phyloP scores from a whole-genome alignment of 257 asterid species.

The Euphrasia confusa region DNA sequence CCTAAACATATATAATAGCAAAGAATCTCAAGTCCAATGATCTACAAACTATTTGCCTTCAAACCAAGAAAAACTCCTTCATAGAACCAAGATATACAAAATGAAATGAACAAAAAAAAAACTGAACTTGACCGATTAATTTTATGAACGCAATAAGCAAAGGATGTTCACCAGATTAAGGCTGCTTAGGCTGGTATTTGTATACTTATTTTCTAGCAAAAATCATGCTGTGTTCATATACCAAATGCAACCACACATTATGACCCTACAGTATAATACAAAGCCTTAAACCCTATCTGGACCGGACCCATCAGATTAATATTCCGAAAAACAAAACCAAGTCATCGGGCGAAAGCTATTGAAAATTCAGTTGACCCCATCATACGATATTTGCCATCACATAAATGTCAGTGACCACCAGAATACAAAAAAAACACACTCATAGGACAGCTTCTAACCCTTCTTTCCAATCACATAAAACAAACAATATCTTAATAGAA shows the following conservation, averaged over 20 bases:
- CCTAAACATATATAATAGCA: constrained; percentile 1
- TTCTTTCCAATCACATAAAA: constrained; percentile 3
- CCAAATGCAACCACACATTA: constrained; percentile 44
- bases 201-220: constrained; percentile 6
- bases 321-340: constrained; percentile 25
- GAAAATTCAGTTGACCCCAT: constrained; percentile 25
- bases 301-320: constrained; percentile 43
- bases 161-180: neutral
- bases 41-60: neutral
- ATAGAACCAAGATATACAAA: constrained; percentile 1
- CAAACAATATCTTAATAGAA: constrained; percentile 6
- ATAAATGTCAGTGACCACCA: constrained; percentile 32
- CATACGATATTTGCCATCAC: constrained; percentile 20
- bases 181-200: constrained; percentile 6
- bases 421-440: neutral
- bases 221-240: constrained; percentile 26
- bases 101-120: constrained; percentile 1
- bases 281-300: constrained; percentile 31
- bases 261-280: constrained; percentile 42
- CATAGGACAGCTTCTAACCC: neutral
- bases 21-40: neutral
- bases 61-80: constrained; percentile 2
- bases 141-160: constrained; percentile 3
- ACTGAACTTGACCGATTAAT: constrained; percentile 15
- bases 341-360: constrained; percentile 25